A percentile compares a stretch with the other conserved stretches of the same genome.
These are phyloP conservation scores for Paecilomyces dactylethromorphus DNA, from an alignment of 2,329 filamentous ascomycete genomes.

Conservation along the genomic window DNA sequence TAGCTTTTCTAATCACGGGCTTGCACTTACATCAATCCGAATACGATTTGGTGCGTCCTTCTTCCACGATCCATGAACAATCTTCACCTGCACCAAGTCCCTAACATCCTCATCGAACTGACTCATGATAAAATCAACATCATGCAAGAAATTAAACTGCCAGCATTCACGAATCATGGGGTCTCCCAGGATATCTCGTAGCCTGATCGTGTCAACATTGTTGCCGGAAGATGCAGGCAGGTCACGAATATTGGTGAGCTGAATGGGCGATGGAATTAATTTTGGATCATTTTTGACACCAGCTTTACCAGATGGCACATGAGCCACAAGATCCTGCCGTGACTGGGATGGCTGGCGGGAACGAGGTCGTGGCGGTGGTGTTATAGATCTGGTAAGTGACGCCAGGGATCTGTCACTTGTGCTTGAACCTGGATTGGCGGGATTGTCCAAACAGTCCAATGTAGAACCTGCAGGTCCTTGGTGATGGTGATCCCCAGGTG, in stretches of 20 bases:
- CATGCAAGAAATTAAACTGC: constrained; percentile 52
- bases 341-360: neutral
- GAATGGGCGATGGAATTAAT: constrained; percentile 57
- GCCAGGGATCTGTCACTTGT: constrained; percentile 6
- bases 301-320: neutral
- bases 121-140: constrained; percentile 55
- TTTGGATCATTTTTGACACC: constrained; percentile 3
- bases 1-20: neutral
- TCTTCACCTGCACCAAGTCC: constrained; percentile 47
- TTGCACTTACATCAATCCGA: constrained; percentile 47
- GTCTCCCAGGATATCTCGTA: constrained; percentile 65
- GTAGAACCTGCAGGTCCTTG: neutral
- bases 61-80: constrained; percentile 62
- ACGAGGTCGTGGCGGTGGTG: constrained; percentile 13
- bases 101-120: constrained; percentile 54
- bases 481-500: neutral
- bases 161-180: constrained; percentile 61
- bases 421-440: neutral
- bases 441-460: neutral
- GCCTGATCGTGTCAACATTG: constrained; percentile 61
- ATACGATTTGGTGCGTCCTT: constrained; percentile 56
- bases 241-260: constrained; percentile 63
- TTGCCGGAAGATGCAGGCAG: constrained; percentile 45
- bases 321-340: neutral
- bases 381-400: constrained; percentile 25